Conservation (phyloP, 2,329 filamentous ascomycete species). For the Cytospora paraplurivora region DNA sequence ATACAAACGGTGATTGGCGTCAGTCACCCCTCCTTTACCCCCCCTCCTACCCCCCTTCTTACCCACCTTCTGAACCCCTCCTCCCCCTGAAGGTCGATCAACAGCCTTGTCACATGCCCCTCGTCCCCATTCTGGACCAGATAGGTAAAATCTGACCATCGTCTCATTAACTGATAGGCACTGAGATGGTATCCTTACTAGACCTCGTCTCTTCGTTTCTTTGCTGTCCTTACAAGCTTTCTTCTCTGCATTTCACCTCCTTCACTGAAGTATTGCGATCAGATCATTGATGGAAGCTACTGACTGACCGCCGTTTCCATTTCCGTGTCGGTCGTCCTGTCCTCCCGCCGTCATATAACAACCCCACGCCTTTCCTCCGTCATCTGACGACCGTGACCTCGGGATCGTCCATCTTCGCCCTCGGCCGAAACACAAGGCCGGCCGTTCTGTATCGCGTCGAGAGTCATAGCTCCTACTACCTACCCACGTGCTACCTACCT, state of each 20-base stretch:
- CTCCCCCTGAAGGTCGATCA: too few species aligned
- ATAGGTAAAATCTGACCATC: too few species aligned
- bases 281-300: conserved; percentile 2
- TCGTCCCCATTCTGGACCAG: too few species aligned
- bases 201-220: too few species aligned
- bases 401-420: background rate
- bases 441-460: background rate
- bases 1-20: conserved; percentile 19
- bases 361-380: conserved; percentile 18
- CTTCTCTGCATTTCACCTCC: background rate
- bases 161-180: too few species aligned
- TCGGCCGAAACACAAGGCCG: conserved; percentile 10
- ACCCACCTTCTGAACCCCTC: too few species aligned
- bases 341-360: background rate
- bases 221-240: background rate
- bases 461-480: background rate
- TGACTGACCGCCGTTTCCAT: background rate
- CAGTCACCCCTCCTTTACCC: conserved; percentile 6
- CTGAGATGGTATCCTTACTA: too few species aligned
- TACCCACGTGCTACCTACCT: too few species aligned
- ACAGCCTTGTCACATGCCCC: too few species aligned
- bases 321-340: background rate
- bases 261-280: background rate
- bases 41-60: conserved; percentile 13
- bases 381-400: conserved; percentile 19